Evolutionary conservation across 2,329 filamentous ascomycete genomes (phyloP).

Genomic region (Trichophyton verrucosum): DNA sequence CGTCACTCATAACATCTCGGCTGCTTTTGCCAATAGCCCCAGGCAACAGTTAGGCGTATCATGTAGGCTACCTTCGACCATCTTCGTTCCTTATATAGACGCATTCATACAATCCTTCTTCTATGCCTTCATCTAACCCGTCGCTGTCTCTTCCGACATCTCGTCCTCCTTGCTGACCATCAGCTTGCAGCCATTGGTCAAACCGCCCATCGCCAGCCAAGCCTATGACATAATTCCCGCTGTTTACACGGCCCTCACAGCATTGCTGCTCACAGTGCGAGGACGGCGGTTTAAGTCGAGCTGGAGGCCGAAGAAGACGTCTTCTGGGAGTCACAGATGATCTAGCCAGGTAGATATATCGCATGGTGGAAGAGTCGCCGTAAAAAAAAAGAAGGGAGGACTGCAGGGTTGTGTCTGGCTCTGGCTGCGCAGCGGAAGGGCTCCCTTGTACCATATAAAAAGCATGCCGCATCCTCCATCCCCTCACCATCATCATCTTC

Average conservation of each 20-base stretch:
- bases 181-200: neutral
- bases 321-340: neutral
- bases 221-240: neutral
- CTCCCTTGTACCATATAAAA: neutral
- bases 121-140: neutral
- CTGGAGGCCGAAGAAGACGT: neutral
- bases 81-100: neutral
- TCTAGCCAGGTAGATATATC: neutral
- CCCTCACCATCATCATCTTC: neutral
- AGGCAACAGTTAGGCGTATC: neutral
- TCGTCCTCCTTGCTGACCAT: neutral
- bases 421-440: too few relatives aligned
- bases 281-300: neutral
- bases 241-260: neutral
- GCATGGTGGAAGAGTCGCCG: neutral
- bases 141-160: too few relatives aligned
- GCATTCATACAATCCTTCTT: neutral
- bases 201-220: neutral
- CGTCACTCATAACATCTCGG: neutral
- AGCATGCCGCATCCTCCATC: neutral
- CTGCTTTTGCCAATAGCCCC: neutral
- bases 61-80: neutral
- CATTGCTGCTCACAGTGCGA: neutral
- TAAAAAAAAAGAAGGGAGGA: neutral
- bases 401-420: neutral